Base-by-base conservation (phyloP, 192 early-diverging fungal species). In the Radiomyces spectabilis region DNA sequence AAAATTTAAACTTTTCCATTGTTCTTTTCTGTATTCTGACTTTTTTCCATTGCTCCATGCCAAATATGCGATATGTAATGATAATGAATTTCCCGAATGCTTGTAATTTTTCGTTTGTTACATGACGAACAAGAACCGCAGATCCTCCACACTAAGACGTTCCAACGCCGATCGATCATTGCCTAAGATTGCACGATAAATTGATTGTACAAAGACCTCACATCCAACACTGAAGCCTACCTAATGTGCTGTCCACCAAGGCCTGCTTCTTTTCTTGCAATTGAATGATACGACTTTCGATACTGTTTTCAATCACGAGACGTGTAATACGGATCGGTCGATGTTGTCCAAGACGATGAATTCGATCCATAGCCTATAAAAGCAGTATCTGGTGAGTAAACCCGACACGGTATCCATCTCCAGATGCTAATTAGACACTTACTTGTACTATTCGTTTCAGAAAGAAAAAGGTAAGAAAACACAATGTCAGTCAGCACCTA, bases 221-320 rank as follows among this genome's bases (percentile, higher is more conserved):
- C 24, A 9, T 7, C 5, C 19, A 32, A 16, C 5, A 32, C 35
- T 29, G 21, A 12, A 22, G 19, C 53, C 76, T 75, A 59, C 90
- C 94, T 55, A 97, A 87, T 3, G 94, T 97, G 4, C 81, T 84
- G 45, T 89, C 78, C 22, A 93, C 90, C 58, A 97, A 73, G 12
- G 84, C 85, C 59, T 86, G 86, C 77, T 97, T 97, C 79, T 94
- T 97, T 41, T 93, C 87, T 64, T 97, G 94, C 24, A 97, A 68
- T 52, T 92, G 82, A 30, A 97, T 65, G 56, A 97, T 97, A 30
- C 92, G 76, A 41, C 79, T 81, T 59, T 97, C 94, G 57, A 97
- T 94, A 32, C 85, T 88, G 72, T 97, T 92, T 53, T 93, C 90
- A 53, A 97, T 89, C 54, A 97, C 88, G 48, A 97, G 70, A 12